phyloP scores from a whole-genome alignment of 176 grass and related monocot species.

The Neostapfia colusana region DNA sequence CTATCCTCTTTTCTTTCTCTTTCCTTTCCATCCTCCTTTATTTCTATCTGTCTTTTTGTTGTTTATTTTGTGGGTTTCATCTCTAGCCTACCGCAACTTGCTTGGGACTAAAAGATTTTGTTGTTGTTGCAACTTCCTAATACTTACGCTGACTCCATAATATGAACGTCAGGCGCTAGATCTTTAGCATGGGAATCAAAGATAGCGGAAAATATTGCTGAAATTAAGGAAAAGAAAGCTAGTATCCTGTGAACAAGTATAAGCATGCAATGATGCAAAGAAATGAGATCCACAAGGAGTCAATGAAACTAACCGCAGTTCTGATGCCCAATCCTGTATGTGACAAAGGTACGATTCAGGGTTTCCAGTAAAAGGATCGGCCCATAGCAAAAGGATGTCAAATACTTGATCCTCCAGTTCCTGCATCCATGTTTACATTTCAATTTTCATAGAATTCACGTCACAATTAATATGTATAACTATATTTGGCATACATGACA shows the following conservation, averaged over 20 bases:
- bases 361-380: constrained; percentile 86
- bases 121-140: constrained; percentile 4
- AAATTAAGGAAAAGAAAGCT: background rate
- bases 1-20: too few relatives aligned
- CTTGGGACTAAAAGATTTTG: background rate
- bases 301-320: constrained; percentile 60
- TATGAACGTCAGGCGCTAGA: background rate
- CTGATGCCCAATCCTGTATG: constrained; percentile 81
- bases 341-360: constrained; percentile 71
- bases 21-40: too few relatives aligned
- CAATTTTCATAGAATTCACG: constrained; percentile 40
- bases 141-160: background rate
- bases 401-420: constrained; percentile 97
- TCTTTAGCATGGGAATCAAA: constrained; percentile 9
- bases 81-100: too few relatives aligned
- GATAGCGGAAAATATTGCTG: background rate
- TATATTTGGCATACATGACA: constrained; percentile 22
- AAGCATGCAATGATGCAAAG: constrained; percentile 11
- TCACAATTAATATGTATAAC: constrained; percentile 8
- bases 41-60: too few relatives aligned
- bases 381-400: constrained; percentile 98
- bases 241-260: constrained; percentile 17
- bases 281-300: background rate
- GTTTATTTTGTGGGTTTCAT: too few relatives aligned
- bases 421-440: constrained; percentile 39